Conservation (phyloP, 495 filamentous ascomycete species). For the Aspergillus bertholletiae region DNA sequence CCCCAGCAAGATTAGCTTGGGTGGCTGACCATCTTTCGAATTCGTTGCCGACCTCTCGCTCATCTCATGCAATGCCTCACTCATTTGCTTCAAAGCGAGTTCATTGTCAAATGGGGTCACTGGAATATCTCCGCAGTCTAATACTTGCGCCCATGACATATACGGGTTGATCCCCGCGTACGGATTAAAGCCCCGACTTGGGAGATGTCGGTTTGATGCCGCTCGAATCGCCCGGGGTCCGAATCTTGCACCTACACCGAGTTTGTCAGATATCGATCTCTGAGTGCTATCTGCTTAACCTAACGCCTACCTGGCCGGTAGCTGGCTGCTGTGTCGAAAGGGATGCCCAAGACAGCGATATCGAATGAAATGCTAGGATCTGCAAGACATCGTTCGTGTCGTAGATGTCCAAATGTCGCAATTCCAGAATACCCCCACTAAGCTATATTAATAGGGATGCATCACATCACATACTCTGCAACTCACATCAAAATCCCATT, state of each 20-base stretch:
- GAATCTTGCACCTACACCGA: conserved; percentile 67
- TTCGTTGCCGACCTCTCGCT: no score
- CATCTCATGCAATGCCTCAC: conserved; percentile 43
- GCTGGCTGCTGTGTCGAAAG: conserved; percentile 44
- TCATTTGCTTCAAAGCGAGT: conserved; percentile 57
- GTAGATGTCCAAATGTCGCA: conserved; percentile 26
- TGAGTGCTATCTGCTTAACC: no score
- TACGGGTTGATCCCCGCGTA: conserved; percentile 45
- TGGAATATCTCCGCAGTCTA: conserved; percentile 63
- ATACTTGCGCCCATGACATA: conserved; percentile 49
- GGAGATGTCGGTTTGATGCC: conserved; percentile 40
- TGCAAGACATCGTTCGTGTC: conserved; percentile 22
- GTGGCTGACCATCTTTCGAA: conserved; percentile 14
- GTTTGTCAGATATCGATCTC: no score
- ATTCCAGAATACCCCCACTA: no score
- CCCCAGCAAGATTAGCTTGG: conserved; percentile 52
- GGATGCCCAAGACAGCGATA: conserved; percentile 22
- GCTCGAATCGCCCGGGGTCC: conserved; percentile 66
- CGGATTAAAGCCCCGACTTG: conserved; percentile 27
- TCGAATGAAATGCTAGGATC: conserved; percentile 13
- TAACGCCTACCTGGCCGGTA: conserved; percentile 68
- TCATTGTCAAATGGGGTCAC: conserved; percentile 57
- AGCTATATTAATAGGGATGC: no score
- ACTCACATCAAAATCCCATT: no score
- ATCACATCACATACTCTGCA: no score